Percentiles rank a stretch among this genome's conserved stretches.
phyloP scores from a whole-genome alignment of 202 grass and related monocot genomes.

The Cymbopogon flexuosus region DNA sequence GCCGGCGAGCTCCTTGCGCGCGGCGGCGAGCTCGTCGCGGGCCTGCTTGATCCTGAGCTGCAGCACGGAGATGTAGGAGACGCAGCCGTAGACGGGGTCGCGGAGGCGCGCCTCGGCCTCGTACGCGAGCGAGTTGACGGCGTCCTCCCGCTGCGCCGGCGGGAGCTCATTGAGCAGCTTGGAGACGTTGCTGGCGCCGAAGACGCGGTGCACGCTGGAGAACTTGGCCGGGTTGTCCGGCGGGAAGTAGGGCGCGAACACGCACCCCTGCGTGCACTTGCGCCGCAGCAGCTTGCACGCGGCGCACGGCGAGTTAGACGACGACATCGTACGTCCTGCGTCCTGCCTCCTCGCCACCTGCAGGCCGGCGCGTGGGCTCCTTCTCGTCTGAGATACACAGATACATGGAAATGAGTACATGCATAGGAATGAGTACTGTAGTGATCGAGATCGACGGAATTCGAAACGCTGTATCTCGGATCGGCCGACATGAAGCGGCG shows the following conservation, averaged over 20 bases:
- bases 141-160: constrained; percentile 64
- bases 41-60: constrained; percentile 61
- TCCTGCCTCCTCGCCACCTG: no score
- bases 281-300: constrained; percentile 90
- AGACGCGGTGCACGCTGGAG: constrained; percentile 78
- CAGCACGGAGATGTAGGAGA: constrained; percentile 70
- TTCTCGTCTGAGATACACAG: no score
- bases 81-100: constrained; percentile 95
- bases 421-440: not conserved
- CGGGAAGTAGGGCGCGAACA: constrained; percentile 90
- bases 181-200: constrained; percentile 91
- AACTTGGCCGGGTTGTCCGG: constrained; percentile 77
- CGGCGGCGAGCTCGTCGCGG: constrained; percentile 40
- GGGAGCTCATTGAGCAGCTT: constrained; percentile 75
- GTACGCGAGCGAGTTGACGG: constrained; percentile 71
- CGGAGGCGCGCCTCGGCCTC: constrained; percentile 76
- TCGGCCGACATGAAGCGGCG: not conserved
- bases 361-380: not conserved
- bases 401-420: no score
- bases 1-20: constrained; percentile 65
- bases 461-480: not conserved
- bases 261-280: constrained; percentile 79
- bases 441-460: not conserved
- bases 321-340: constrained; percentile 14
- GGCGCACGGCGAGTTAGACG: constrained; percentile 76